Evolutionary conservation across 345 rosid species (phyloP).

Genomic region (Arabis hirsuta): DNA sequence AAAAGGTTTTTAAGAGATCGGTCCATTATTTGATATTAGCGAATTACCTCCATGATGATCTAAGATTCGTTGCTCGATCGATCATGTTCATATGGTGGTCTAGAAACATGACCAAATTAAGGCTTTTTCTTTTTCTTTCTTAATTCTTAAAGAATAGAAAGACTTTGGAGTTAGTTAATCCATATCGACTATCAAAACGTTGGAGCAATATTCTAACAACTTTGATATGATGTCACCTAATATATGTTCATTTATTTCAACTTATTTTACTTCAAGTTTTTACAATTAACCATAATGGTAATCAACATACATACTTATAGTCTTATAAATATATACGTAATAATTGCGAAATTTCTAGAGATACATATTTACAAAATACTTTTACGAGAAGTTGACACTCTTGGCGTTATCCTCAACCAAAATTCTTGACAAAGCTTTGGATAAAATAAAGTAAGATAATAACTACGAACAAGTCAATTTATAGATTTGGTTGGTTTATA

Average conservation of each 20-base stretch:
- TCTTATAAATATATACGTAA: slow-evolving; percentile 7
- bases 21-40: neutral
- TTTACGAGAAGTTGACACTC: slow-evolving; percentile 35
- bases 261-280: too few relatives aligned
- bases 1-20: too few relatives aligned
- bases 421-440: slow-evolving; percentile 6
- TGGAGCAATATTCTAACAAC: too few relatives aligned
- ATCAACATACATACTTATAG: neutral
- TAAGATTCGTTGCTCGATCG: slow-evolving; percentile 7
- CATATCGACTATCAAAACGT: too few relatives aligned
- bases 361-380: slow-evolving; percentile 7
- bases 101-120: too few relatives aligned
- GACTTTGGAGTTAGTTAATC: too few relatives aligned
- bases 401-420: slow-evolving; percentile 37
- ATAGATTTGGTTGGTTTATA: slow-evolving; percentile 23
- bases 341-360: neutral
- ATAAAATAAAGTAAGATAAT: slow-evolving; percentile 14
- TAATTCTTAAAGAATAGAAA: too few relatives aligned
- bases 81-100: neutral
- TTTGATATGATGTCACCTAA: slow-evolving; percentile 8
- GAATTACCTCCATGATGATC: neutral
- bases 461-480: slow-evolving; percentile 33
- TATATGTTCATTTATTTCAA: too few relatives aligned
- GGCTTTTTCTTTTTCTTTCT: too few relatives aligned
- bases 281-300: neutral